Percentiles rank a stretch among this genome's conserved stretches.
phyloP scores from a whole-genome alignment of 352 stramenopile genomes.

The Pythium aristosporum region DNA sequence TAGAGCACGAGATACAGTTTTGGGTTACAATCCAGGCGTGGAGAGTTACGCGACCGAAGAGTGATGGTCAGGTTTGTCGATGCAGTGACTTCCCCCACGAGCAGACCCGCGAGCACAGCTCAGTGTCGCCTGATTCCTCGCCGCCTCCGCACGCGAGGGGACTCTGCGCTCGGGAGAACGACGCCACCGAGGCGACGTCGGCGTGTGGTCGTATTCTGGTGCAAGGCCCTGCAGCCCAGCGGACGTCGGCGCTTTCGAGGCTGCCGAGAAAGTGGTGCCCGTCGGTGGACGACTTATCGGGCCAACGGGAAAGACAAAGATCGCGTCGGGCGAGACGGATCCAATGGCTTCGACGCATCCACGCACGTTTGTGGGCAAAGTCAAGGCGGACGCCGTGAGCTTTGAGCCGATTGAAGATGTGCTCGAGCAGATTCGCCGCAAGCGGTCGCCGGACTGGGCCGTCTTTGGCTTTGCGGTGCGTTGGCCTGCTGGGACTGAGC shows the following conservation, averaged over 20 bases:
- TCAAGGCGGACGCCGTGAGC: constrained; percentile 77
- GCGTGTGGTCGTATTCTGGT: no score
- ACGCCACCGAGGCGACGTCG: background rate
- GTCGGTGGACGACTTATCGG: no score
- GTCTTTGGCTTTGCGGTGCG: constrained; percentile 75
- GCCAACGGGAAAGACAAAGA: background rate
- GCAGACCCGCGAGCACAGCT: background rate
- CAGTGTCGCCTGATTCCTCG: background rate
- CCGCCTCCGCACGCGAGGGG: background rate
- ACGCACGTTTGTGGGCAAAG: constrained; percentile 81
- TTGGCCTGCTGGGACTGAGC: background rate
- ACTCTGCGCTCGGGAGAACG: background rate
- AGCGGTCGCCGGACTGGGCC: constrained; percentile 67
- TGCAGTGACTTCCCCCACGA: background rate
- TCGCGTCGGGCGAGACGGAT: background rate
- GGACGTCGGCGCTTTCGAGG: no score
- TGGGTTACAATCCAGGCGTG: background rate
- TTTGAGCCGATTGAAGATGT: constrained; percentile 77
- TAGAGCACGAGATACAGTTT: background rate
- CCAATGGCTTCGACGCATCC: constrained; percentile 23
- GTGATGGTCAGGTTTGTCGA: background rate
- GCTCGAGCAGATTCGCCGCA: constrained; percentile 63
- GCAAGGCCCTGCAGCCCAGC: no score
- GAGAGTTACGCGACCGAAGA: background rate
- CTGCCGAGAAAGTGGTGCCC: no score